Evolutionary conservation across 2,329 filamentous ascomycete species (phyloP), one percentile per base, ranked within the genome.

Genomic region (Xenoacremonium recifei): DNA sequence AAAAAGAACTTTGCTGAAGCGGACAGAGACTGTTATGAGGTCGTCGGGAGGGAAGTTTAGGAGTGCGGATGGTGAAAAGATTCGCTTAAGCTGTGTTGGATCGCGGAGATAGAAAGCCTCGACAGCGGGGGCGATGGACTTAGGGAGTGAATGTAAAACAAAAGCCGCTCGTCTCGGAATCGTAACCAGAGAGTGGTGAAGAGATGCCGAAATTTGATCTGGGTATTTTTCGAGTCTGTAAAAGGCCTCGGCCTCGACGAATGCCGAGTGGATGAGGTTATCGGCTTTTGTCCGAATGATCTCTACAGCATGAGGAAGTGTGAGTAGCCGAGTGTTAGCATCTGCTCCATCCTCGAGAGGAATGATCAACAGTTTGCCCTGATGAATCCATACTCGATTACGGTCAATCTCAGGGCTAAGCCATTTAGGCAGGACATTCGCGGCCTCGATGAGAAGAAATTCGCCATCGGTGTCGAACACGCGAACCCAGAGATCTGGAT

Each of bases 91-190:
- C 1, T 85, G 76, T 43, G 89, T 75, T 0, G 89, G 85, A 57
- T 97, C 91, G 47, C 93, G 83, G 12, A 96, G 76, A 63, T 97
- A 97, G 65, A 99, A 97, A 1, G 87, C 83, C 64, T 99, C 95
- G 3, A 92, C 80, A 2, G 89, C 90, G 0, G 90, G 82, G 3
- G 90, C 85, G 43, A 97, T 82, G 45, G 87, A 83, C 13, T 83
- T 78, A 1, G 91, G 88, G 17, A 84, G 80, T 32, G 79, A 69
- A 54, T 92, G 87, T 3, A 99, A 69, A 27, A 97, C 73, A 51
- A 84, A 84, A 6, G 90, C 92, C 20, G 96, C 68, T 52, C 85
- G 90, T 44, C 93, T 81, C 0, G 93, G 93, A 21, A 99, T 75
- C 0, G 79, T 85, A 19, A 89, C 70, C 4, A 83, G 66, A 1